Evolutionary conservation across 1,284 basidiomycete species (phyloP).

Genomic region (Lignosus rhinocerotis): DNA sequence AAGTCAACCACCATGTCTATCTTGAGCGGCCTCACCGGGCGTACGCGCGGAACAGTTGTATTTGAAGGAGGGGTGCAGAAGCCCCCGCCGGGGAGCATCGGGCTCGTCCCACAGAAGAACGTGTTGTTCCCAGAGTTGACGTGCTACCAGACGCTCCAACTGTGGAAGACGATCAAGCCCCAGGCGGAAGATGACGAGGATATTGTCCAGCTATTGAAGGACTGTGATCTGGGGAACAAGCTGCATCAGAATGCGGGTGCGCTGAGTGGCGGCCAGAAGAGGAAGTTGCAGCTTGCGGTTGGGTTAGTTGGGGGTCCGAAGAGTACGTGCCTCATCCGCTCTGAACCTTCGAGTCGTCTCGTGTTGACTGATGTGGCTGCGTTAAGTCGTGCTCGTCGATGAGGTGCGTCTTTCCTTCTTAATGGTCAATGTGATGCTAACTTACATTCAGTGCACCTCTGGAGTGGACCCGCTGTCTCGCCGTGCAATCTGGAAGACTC

Average conservation of each 20-base stretch:
- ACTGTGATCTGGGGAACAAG: constrained; percentile 74
- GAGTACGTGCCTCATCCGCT: constrained; percentile 37
- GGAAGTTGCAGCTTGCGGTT: constrained; percentile 79
- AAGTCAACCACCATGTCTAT: constrained; percentile 74
- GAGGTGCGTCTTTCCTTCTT: constrained; percentile 38
- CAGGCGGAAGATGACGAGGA: constrained; percentile 52
- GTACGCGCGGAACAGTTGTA: constrained; percentile 57
- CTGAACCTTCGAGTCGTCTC: not conserved
- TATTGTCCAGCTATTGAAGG: constrained; percentile 58
- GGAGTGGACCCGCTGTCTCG: constrained; percentile 81
- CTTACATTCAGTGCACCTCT: constrained; percentile 56
- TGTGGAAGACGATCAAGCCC: constrained; percentile 44
- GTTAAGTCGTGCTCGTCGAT: constrained; percentile 69
- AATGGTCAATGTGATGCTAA: too few relatives aligned
- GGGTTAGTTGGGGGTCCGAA: constrained; percentile 75
- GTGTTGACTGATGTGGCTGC: not conserved
- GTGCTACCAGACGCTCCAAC: constrained; percentile 54
- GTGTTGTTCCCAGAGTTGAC: constrained; percentile 77
- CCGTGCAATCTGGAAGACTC: constrained; percentile 74
- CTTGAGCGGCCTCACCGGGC: constrained; percentile 59
- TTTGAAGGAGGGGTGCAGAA: constrained; percentile 57
- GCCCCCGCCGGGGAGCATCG: constrained; percentile 62
- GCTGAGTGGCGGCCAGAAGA: constrained; percentile 79
- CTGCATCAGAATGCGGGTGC: constrained; percentile 63
- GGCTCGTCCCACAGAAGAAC: constrained; percentile 82